Percentiles rank a stretch among this genome's conserved stretches.
Conservation (phyloP, 2,329 filamentous ascomycete genomes). For the Lachnellula subtilissima region DNA sequence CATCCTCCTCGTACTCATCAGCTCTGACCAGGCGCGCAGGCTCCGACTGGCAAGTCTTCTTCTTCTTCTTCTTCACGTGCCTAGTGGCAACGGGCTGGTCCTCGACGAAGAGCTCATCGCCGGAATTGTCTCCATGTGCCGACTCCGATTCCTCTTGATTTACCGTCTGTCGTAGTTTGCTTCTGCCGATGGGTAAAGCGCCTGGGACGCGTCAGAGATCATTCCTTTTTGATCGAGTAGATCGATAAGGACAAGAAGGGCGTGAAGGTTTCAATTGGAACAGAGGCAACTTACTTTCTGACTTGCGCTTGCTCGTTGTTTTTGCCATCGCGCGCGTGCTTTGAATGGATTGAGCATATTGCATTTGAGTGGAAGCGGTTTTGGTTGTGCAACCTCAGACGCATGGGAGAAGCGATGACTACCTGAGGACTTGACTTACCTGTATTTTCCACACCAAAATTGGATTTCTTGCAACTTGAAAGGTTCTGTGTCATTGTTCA, state of each 20-base stretch:
- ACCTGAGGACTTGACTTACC: too few relatives aligned
- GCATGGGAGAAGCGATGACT: not conserved
- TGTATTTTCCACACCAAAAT: too few relatives aligned
- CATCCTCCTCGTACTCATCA: slow-evolving; percentile 27
- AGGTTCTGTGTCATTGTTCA: too few relatives aligned
- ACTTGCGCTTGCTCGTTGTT: slow-evolving; percentile 15
- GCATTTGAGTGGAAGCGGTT: not conserved
- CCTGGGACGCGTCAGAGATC: slow-evolving; percentile 14
- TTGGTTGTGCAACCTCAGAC: not conserved
- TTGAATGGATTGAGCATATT: not conserved
- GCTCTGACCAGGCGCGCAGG: slow-evolving; percentile 8
- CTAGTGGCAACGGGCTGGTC: slow-evolving; percentile 2
- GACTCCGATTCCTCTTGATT: slow-evolving; percentile 7
- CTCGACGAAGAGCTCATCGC: slow-evolving; percentile 6
- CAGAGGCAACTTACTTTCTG: slow-evolving; percentile 15
- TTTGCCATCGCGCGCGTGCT: slow-evolving; percentile 3
- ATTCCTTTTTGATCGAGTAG: not conserved
- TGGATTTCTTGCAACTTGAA: too few relatives aligned
- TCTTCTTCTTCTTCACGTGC: slow-evolving; percentile 18
- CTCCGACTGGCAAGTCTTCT: slow-evolving; percentile 20
- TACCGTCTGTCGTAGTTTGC: slow-evolving; percentile 15
- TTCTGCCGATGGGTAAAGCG: slow-evolving; percentile 12
- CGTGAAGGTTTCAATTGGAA: not conserved
- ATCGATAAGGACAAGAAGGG: not conserved
- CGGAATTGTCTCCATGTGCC: slow-evolving; percentile 6